Base-by-base conservation (phyloP, 1,284 basidiomycete genomes). In the Apiotrichum mycotoxinovorans region DNA sequence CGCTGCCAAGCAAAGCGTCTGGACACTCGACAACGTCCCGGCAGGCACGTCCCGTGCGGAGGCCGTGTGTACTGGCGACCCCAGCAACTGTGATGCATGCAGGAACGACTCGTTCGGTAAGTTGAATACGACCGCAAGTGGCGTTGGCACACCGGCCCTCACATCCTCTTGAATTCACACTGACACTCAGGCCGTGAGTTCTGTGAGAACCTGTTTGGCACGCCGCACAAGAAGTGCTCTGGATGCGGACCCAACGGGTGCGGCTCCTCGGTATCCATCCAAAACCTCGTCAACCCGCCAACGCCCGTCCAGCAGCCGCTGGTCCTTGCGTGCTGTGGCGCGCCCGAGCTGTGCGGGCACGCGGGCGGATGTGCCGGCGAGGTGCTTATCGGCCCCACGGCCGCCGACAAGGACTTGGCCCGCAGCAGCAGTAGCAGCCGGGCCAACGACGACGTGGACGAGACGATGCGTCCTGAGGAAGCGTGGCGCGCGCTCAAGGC, bases 401-500 rank as follows among this genome's bases (percentile, higher is more conserved):
- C 17, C 18, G 25, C 15, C 26, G 37, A 38, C 37, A 42, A 18
- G 15, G 18, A 17, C 37, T 2, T 4, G 2, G 8, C 37, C 35
- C 18, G 27, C 10, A 48, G 14, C 45, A 7, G n/a, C 33, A 25
- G 25, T 5, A 49, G 47, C 33, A 44, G 49, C 37, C 50, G 18
- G 7, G 20, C 14, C 14, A 30, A 45, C 43, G 34, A 37, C 30
- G 18, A 37, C 49, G 23, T n/a, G 27, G 45, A 62, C 26, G 66
- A 86, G 55, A 87, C 83, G 11, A 88, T 94, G 51, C 83, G 89
- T 20, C 88, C 87, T 44, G 86, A 88, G 69, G 84, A 87, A 58
- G 91, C 89, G 5, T 94, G 91, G 91, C 85, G 83, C 53, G 85
- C 86, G 62, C 80, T 94, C 64, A 93, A 93, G 78, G 85, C 86